A percentile compares a stretch with the other conserved stretches of the same genome.
phyloP scores from a whole-genome alignment of 306 rosid species.

The Quercus variabilis region DNA sequence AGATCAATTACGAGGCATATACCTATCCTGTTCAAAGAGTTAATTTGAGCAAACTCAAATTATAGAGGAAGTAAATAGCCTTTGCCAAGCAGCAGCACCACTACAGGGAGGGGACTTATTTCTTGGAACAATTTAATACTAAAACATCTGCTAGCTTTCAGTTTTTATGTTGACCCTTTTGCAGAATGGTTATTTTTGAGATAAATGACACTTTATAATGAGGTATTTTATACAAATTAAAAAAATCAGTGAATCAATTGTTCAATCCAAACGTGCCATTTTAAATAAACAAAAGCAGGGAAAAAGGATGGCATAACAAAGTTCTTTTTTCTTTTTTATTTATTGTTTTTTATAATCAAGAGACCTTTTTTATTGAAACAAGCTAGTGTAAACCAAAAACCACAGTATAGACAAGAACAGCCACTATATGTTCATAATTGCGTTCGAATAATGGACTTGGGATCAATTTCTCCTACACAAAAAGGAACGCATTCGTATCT shows the following conservation, averaged over 20 bases:
- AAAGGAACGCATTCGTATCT: too few species aligned
- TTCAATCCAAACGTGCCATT: too few species aligned
- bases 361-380: too few species aligned
- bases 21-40: conserved; percentile 58
- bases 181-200: neutral
- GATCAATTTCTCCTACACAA: too few species aligned
- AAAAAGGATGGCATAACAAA: too few species aligned
- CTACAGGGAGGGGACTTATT: neutral
- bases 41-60: conserved; percentile 74
- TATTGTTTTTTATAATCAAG: too few species aligned
- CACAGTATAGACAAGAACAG: too few species aligned
- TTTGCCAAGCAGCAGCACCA: neutral
- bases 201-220: neutral
- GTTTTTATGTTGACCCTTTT: neutral
- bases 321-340: too few species aligned
- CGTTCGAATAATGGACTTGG: too few species aligned
- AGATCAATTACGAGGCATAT: conserved; percentile 86
- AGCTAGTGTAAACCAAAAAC: too few species aligned
- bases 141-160: neutral
- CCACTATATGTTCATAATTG: too few species aligned
- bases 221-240: neutral
- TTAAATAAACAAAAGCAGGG: too few species aligned
- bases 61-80: conserved; percentile 33
- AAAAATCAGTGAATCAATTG: neutral
- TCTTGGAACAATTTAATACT: neutral